These are phyloP conservation scores for Candida boidinii DNA, from an alignment of 805 yeast genomes.

Conservation along the genomic window DNA sequence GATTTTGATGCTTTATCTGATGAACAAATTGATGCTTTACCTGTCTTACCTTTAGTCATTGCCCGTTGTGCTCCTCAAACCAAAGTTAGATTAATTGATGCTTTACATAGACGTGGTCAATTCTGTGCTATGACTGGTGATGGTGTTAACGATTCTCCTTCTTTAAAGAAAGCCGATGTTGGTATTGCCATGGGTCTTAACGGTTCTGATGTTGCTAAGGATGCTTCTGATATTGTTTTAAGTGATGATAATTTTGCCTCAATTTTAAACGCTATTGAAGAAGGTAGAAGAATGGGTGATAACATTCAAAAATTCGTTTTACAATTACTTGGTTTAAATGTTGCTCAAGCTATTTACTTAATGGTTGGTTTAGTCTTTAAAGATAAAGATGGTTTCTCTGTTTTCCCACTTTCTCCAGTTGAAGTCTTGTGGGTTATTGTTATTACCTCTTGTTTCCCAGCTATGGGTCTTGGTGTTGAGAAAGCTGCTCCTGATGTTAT, in stretches of 20 bases:
- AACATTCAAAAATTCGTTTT: constrained; percentile 73
- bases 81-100: constrained; percentile 75
- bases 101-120: constrained; percentile 53
- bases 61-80: constrained; percentile 83
- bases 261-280: constrained; percentile 68
- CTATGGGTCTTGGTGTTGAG: constrained; percentile 74
- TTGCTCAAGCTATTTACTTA: constrained; percentile 59
- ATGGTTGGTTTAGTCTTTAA: constrained; percentile 68
- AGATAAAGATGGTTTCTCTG: constrained; percentile 56
- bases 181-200: constrained; percentile 81
- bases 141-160: constrained; percentile 78
- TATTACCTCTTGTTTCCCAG: constrained; percentile 74
- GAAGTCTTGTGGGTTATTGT: constrained; percentile 77
- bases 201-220: constrained; percentile 82
- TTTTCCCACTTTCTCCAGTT: constrained; percentile 75
- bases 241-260: constrained; percentile 76
- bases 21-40: constrained; percentile 50
- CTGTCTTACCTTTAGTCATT: constrained; percentile 66
- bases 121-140: constrained; percentile 80
- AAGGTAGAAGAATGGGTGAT: constrained; percentile 72
- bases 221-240: constrained; percentile 69
- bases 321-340: constrained; percentile 65
- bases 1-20: constrained; percentile 61
- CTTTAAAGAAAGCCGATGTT: constrained; percentile 67
- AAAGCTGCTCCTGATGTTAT: constrained; percentile 55